A percentile compares a stretch with the other conserved stretches of the same genome.
Conservation (phyloP, 2,329 filamentous ascomycete species). For the Clarireedia hainanense region DNA sequence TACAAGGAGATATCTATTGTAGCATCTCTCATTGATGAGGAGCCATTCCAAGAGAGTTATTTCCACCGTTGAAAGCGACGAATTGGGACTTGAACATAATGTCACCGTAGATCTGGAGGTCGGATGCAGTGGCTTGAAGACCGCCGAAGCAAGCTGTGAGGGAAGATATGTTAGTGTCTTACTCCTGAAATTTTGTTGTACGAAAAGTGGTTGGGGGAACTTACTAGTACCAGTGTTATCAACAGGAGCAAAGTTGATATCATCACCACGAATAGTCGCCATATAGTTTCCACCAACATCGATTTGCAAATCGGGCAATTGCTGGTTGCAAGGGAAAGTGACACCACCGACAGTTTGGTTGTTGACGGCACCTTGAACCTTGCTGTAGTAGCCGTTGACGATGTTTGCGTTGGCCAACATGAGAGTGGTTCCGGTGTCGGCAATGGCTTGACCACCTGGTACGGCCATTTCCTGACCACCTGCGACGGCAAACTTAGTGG, state of each 20-base stretch:
- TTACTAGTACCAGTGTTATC: conserved; percentile 39
- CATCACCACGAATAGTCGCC: conserved; percentile 37
- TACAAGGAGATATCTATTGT: no score
- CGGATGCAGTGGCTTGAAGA: conserved; percentile 49
- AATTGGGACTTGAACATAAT: conserved; percentile 56
- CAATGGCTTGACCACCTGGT: conserved; percentile 43
- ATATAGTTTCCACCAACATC: conserved; percentile 33
- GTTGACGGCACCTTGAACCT: conserved; percentile 32
- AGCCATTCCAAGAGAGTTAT: conserved; percentile 46
- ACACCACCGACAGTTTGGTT: conserved; percentile 30
- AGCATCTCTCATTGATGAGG: conserved; percentile 22
- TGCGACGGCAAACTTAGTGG: conserved; percentile 39
- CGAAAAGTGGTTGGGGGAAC: conserved; percentile 14
- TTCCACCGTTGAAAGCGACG: conserved; percentile 48
- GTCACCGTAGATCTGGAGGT: conserved; percentile 55
- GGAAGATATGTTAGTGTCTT: conserved; percentile 2
- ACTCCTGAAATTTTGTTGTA: not conserved
- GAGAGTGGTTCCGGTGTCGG: conserved; percentile 38
- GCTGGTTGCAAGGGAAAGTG: conserved; percentile 31
- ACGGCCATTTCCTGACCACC: conserved; percentile 47
- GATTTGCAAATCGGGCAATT: conserved; percentile 31
- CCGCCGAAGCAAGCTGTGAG: conserved; percentile 56
- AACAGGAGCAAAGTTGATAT: conserved; percentile 46
- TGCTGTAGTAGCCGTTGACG: conserved; percentile 34
- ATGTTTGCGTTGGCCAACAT: conserved; percentile 31